phyloP scores from a whole-genome alignment of 768 basidiomycete species.

The Naganishia randhawae region DNA sequence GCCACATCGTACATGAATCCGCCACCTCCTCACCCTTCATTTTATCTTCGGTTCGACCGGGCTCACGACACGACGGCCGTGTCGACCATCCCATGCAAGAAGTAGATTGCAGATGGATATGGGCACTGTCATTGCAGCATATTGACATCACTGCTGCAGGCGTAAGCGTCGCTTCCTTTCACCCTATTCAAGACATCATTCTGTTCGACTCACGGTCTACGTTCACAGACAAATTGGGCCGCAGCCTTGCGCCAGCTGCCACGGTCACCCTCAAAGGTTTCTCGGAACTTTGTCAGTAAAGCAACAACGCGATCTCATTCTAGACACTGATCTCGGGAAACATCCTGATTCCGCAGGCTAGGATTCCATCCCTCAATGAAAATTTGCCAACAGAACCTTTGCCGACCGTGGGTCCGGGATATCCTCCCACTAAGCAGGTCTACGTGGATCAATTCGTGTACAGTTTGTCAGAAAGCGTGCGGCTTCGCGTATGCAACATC shows the following conservation, averaged over 20 bases:
- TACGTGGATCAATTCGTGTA: slow-evolving; percentile 38
- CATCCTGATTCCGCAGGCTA: slow-evolving; percentile 46
- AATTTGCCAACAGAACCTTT: slow-evolving; percentile 16
- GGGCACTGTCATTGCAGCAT: not conserved
- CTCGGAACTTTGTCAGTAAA: not conserved
- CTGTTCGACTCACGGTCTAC: too few species aligned
- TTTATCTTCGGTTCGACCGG: not conserved
- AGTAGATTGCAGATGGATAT: slow-evolving; percentile 8
- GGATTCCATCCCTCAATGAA: slow-evolving; percentile 12
- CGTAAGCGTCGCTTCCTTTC: not conserved
- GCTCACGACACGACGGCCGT: too few species aligned
- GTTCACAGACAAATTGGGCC: not conserved
- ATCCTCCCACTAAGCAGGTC: slow-evolving; percentile 56
- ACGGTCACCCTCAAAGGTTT: not conserved
- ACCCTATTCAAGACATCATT: too few species aligned
- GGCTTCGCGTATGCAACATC: slow-evolving; percentile 65
- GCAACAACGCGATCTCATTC: slow-evolving; percentile 30
- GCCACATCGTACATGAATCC: not conserved
- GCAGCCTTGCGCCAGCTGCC: not conserved
- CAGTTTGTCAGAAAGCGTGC: slow-evolving; percentile 63
- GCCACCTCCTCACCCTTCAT: not conserved
- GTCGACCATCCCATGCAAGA: not conserved
- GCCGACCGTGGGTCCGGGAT: slow-evolving; percentile 1
- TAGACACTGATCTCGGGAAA: slow-evolving; percentile 51
- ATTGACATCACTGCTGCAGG: not conserved